Evolutionary conservation across 2,329 filamentous ascomycete genomes (phyloP), one percentile per base, ranked within the genome.

Genomic region (Colletotrichum incanum): DNA sequence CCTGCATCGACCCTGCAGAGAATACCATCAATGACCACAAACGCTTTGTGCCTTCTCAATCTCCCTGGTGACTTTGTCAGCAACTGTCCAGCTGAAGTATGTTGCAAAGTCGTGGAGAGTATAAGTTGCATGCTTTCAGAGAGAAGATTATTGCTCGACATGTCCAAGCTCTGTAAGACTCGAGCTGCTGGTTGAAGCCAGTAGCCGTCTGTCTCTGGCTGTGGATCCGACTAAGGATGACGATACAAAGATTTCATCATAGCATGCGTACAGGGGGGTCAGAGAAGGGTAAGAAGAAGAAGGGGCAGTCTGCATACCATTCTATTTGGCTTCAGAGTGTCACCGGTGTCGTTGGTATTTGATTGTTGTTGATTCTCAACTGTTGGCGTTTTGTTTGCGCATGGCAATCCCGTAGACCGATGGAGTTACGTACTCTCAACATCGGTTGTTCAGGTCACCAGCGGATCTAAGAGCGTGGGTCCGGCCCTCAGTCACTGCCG

Each of bases 181-280:
- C 63, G 45, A 55, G 65, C 43, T 55, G 26, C 37, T 47, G 31
- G 59, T 47, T 41, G 37, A 67, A 41, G 64, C 50, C 67, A 47
- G 55, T 34, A 50, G 31, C 56, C 28, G 63, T 56, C 62, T 64
- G 77, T 80, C 80, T 78, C 75, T 58, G 69, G 73, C 69, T 62
- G 69, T 75, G 73, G 79, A 82, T 97, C 92, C 89, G 94, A 87
- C 94, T 97, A 97, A 97, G 94, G 94, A 97, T 97, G 94, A 97
- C 94, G 93, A 95, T 95, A 95, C 88, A 85, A 89, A 84, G 82
- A 87, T 95, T 91, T 96, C 94, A 96, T 97, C 94, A 96, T 93
- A 78, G 76, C 79, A 79, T 64, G 23, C 14, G 37, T 16, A 41
- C 37, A 63, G 52, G 56, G 65, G 62, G 47, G 50, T 58, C 41